Evolutionary conservation across 1,284 basidiomycete species (phyloP).

Genomic region (Puccinia coronata): DNA sequence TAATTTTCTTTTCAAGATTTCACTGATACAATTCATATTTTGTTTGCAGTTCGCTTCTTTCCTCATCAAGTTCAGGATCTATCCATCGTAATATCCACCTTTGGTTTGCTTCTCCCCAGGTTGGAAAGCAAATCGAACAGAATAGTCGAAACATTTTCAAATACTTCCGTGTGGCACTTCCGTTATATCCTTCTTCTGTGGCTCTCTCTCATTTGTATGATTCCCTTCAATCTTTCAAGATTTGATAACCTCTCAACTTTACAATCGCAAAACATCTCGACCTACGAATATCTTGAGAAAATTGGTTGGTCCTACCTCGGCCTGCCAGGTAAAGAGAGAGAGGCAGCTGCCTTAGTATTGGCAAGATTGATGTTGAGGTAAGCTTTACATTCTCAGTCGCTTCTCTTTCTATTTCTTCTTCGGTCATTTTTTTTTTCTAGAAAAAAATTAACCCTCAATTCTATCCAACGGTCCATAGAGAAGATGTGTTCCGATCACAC

Average conservation of each 20-base stretch:
- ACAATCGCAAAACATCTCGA: constrained; percentile 57
- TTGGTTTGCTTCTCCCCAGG: constrained; percentile 63
- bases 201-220: constrained; percentile 88
- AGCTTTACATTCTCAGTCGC: no score
- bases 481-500: constrained; percentile 56
- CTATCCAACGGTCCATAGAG: constrained; percentile 42
- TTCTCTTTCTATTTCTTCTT: neutral
- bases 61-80: constrained; percentile 85
- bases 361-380: constrained; percentile 77
- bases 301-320: constrained; percentile 68
- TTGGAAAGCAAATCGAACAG: constrained; percentile 58
- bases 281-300: constrained; percentile 65
- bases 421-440: constrained; percentile 22
- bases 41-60: constrained; percentile 75
- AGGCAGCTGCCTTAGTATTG: constrained; percentile 72
- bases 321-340: constrained; percentile 76
- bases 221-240: constrained; percentile 85
- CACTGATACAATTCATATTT: constrained; percentile 7
- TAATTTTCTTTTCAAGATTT: neutral
- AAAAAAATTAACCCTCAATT: constrained; percentile 62
- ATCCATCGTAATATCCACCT: constrained; percentile 67
- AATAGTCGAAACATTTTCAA: constrained; percentile 50
- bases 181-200: constrained; percentile 84
- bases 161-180: constrained; percentile 69
- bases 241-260: constrained; percentile 68